Percentiles rank a stretch among this genome's conserved stretches.
Evolutionary conservation across 768 basidiomycete genomes (phyloP).

Genomic region (Panaeolus papilionaceus): DNA sequence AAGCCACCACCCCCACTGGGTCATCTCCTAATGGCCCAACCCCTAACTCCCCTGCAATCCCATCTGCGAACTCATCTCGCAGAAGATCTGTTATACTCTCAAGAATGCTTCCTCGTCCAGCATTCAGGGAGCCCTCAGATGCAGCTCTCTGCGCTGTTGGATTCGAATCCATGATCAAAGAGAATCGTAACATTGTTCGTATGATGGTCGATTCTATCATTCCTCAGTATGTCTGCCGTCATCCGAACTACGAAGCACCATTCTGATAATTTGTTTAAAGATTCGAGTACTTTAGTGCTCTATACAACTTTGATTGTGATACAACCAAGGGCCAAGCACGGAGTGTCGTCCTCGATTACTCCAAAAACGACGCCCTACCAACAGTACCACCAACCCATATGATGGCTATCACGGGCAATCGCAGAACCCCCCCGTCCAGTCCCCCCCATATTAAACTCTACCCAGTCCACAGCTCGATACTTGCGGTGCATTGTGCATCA

Average conservation of each 20-base stretch:
- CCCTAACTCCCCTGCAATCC: background rate
- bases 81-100: background rate
- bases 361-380: background rate
- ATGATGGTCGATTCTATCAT: background rate
- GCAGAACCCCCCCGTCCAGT: background rate
- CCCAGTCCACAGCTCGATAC: conserved; percentile 1
- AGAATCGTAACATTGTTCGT: conserved; percentile 9
- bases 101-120: background rate
- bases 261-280: background rate
- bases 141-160: conserved; percentile 5
- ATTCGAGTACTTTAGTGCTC: background rate
- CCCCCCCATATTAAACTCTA: background rate
- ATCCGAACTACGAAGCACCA: background rate
- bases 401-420: background rate
- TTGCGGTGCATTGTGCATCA: background rate
- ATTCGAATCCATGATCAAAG: conserved; percentile 1
- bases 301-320: background rate
- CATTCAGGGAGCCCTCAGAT: background rate
- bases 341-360: conserved; percentile 4
- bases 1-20: background rate
- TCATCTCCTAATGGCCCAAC: background rate
- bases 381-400: conserved; percentile 9
- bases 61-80: background rate
- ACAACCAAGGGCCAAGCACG: background rate
- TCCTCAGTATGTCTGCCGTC: background rate